Percentiles rank a stretch among this genome's conserved stretches.
Conservation (phyloP, 768 basidiomycete genomes). For the Cystobasidium tubakii region DNA sequence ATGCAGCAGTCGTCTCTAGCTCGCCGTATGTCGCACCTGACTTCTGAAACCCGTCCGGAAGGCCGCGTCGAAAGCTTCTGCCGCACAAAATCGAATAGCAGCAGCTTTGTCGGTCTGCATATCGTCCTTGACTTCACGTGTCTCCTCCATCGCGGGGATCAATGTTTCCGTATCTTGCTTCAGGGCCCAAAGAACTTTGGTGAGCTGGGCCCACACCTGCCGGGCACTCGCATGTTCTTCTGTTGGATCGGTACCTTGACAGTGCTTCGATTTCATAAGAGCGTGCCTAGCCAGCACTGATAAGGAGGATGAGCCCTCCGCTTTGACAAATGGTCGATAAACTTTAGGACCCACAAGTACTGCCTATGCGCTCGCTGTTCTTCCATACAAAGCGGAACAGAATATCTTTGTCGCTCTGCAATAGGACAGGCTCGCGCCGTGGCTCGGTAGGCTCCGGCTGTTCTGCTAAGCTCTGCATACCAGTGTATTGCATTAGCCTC, state of each 20-base stretch:
- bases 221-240: not conserved
- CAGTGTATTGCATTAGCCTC: too few species aligned
- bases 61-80: not conserved
- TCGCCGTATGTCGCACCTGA: constrained; percentile 50
- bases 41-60: not conserved
- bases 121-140: not conserved
- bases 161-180: not conserved
- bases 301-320: not conserved
- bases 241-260: not conserved
- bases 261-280: not conserved
- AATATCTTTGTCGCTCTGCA: not conserved
- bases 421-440: not conserved
- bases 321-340: not conserved
- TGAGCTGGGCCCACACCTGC: not conserved
- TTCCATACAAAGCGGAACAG: constrained; percentile 25
- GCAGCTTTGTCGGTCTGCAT: not conserved
- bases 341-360: not conserved
- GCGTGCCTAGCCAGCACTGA: not conserved
- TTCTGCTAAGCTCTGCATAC: too few species aligned
- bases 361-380: constrained; percentile 30
- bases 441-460: not conserved
- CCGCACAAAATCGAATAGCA: not conserved
- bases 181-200: not conserved
- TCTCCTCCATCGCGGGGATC: too few species aligned
- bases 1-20: not conserved